Percentiles rank a stretch among this genome's conserved stretches.
Conservation (phyloP, 179 eudicot species). For the Beta lomatogona region DNA sequence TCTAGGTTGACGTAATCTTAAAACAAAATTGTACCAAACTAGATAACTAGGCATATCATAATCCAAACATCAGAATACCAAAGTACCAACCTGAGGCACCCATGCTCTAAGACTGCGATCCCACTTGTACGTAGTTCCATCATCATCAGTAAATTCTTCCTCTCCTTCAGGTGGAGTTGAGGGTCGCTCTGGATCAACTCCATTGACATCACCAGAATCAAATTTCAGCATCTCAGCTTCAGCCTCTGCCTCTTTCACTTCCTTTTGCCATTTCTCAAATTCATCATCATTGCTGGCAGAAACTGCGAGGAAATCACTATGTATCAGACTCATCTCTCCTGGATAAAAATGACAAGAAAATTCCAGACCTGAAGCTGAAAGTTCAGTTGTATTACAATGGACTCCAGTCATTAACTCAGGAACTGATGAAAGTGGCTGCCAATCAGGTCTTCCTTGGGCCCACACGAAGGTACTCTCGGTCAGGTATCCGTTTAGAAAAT, state of each 20-base stretch:
- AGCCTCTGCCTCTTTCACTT: constrained; percentile 77
- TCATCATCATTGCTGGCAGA: constrained; percentile 63
- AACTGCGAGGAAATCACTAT: constrained; percentile 42
- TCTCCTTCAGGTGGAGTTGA: constrained; percentile 93
- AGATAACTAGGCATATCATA: background rate
- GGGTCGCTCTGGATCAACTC: constrained; percentile 63
- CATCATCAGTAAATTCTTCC: constrained; percentile 93
- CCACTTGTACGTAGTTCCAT: constrained; percentile 94
- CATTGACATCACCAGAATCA: constrained; percentile 23
- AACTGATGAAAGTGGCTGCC: constrained; percentile 77
- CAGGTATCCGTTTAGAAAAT: constrained; percentile 73
- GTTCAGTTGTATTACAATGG: constrained; percentile 41
- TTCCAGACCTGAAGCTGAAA: constrained; percentile 34
- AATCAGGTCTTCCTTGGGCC: constrained; percentile 81
- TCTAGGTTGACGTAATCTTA: background rate
- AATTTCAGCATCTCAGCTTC: constrained; percentile 39
- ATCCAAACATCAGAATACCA: constrained; percentile 6
- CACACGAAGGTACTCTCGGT: constrained; percentile 69
- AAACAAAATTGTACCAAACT: background rate
- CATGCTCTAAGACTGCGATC: constrained; percentile 75
- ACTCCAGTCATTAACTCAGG: constrained; percentile 59
- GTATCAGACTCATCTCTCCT: constrained; percentile 17
- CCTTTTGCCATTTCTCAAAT: constrained; percentile 80
- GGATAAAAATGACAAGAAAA: constrained; percentile 7
- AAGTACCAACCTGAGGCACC: constrained; percentile 86